phyloP scores from a whole-genome alignment of 2,329 filamentous ascomycete species.

The Rhynchosporium secalis region DNA sequence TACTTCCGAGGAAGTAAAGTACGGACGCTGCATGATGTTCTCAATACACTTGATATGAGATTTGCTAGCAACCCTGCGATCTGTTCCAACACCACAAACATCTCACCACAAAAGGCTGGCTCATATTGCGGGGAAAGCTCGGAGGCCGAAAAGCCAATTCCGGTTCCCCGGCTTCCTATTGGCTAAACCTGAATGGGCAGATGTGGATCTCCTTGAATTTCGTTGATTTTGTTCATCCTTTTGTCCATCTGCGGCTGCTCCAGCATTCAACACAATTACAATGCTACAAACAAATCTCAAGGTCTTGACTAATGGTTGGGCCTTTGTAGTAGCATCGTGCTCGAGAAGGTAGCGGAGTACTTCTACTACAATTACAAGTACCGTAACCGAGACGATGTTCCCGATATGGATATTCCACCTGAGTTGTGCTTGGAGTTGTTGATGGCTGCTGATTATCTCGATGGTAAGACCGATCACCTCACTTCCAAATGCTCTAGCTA shows the following conservation, averaged over 20 bases:
- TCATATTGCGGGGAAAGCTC: constrained; percentile 16
- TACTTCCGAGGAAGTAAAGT: constrained; percentile 25
- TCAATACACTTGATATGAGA: constrained; percentile 67
- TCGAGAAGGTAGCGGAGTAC: constrained; percentile 82
- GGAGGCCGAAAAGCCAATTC: background rate
- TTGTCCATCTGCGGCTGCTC: background rate
- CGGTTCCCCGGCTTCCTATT: background rate
- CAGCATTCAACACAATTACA: constrained; percentile 5
- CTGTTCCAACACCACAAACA: background rate
- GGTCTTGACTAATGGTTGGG: constrained; percentile 10
- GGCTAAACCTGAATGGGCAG: background rate
- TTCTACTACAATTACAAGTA: constrained; percentile 80
- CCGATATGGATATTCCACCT: constrained; percentile 78
- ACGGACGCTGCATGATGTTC: constrained; percentile 41
- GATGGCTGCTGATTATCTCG: constrained; percentile 75
- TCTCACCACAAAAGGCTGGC: background rate
- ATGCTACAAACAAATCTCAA: constrained; percentile 8
- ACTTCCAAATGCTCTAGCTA: background rate
- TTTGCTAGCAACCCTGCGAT: constrained; percentile 25
- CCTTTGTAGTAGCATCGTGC: constrained; percentile 60
- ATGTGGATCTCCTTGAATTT: constrained; percentile 7
- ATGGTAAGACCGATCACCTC: constrained; percentile 48
- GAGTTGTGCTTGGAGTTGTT: constrained; percentile 77
- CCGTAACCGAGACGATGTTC: constrained; percentile 68
- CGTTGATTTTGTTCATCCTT: background rate